Base-by-base conservation (phyloP, 768 basidiomycete genomes). In the Lactarius sp. region DNA sequence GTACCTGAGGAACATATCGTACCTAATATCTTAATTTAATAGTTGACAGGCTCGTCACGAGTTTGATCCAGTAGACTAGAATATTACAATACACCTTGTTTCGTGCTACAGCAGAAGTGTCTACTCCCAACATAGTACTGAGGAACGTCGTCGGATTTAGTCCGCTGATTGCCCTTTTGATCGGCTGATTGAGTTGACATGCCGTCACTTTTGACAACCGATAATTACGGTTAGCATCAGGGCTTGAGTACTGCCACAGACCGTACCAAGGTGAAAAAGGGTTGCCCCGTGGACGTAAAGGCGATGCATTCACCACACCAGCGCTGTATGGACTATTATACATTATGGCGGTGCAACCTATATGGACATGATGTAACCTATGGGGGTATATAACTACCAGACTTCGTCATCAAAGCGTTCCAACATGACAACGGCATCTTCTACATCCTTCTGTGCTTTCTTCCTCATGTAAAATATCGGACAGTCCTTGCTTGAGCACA, bases 391-490 rank as follows among this genome's bases (percentile, higher is more conserved):
- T 42, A 18, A 66, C 56, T 70, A 93, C 90, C 90, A 92, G 33
- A 79, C 69, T 68, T 92, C 90, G 6, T 73, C 74, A 60, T 92
- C 87, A 72, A 98, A 99, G 16, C 97, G 84, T 67, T 94, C 92
- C 52, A 98, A 74, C 37, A 89, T 81, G 10, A 80, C 72, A 65
- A 83, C 85, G 3, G 90, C 82, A 69, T 98, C 94, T 66, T 92
- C 92, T 0, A 96, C 97, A 71, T 98, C 96, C 74, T 98, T 98
- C 75, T 98, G 97, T 9, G 95, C 88, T 71, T 98, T 98, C 78
- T 98, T 98, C 49, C 97, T 79, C 88, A 97, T 94, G 73, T 99
- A 99, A 76, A 95, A 99, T 64, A 98, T 98, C 0, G 97, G 97
- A 69, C 96, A 99, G 75, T 99, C 97, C 72, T 92, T 95, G 72